Conservation (phyloP, 768 basidiomycete genomes). For the Amanita rimosa region DNA sequence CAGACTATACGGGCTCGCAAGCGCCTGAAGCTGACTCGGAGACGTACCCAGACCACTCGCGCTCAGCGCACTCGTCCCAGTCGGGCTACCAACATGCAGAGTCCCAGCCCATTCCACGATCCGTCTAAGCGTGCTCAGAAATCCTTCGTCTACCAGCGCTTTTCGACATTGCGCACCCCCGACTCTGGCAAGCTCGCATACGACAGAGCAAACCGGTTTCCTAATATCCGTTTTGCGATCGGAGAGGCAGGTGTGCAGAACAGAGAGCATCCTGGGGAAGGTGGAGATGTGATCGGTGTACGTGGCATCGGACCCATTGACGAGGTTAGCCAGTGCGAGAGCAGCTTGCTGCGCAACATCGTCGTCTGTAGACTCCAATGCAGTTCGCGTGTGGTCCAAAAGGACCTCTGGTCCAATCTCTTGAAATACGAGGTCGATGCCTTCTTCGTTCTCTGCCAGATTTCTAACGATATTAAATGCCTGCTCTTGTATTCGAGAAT, state of each 20-base stretch:
- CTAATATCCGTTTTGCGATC: conserved; percentile 48
- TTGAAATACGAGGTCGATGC: conserved; percentile 48
- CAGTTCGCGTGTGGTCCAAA: conserved; percentile 31
- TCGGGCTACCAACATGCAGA: background rate
- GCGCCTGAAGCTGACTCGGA: conserved; percentile 11
- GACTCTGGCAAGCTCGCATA: conserved; percentile 42
- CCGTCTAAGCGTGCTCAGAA: conserved; percentile 27
- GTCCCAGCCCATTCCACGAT: conserved; percentile 29
- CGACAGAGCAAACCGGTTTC: conserved; percentile 47
- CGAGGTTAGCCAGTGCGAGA: conserved; percentile 54
- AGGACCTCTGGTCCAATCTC: conserved; percentile 38
- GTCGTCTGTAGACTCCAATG: conserved; percentile 40
- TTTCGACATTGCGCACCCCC: conserved; percentile 20
- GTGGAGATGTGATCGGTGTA: conserved; percentile 43
- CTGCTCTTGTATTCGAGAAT: conserved; percentile 56
- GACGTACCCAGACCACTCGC: conserved; percentile 16
- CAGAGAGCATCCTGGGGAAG: conserved; percentile 37
- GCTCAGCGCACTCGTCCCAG: conserved; percentile 9
- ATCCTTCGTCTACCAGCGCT: conserved; percentile 26
- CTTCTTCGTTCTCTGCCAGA: conserved; percentile 51
- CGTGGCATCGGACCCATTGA: conserved; percentile 38
- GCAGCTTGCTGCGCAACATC: conserved; percentile 50
- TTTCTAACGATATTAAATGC: conserved; percentile 58
- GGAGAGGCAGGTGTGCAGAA: conserved; percentile 47
- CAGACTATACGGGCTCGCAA: background rate